phyloP scores from a whole-genome alignment of 179 eudicot genomes.

The Silene coronaria region DNA sequence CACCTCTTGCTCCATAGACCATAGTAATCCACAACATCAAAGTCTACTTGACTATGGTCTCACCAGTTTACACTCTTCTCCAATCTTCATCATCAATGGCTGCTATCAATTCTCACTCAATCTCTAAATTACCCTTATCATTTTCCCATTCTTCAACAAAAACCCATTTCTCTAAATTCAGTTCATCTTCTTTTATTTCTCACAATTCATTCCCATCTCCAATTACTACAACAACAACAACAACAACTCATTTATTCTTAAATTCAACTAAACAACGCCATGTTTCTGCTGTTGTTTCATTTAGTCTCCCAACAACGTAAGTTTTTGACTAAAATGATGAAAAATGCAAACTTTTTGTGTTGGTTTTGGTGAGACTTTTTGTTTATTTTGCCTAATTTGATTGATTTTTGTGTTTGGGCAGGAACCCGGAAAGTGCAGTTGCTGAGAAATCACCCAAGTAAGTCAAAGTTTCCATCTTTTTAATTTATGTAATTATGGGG shows the following conservation, averaged over 20 bases:
- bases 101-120: constrained; percentile 17
- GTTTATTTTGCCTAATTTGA: background rate
- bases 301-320: constrained; percentile 58
- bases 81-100: constrained; percentile 29
- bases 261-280: constrained; percentile 26
- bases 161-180: constrained; percentile 8
- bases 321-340: background rate
- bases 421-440: constrained; percentile 46
- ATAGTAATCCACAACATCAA: background rate
- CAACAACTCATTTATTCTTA: constrained; percentile 13
- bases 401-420: constrained; percentile 23
- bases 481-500: background rate
- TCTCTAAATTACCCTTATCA: constrained; percentile 19
- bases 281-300: constrained; percentile 32
- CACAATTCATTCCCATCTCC: constrained; percentile 33
- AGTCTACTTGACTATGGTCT: background rate
- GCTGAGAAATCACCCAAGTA: constrained; percentile 59
- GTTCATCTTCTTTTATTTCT: constrained; percentile 21
- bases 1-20: too few species aligned
- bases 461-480: constrained; percentile 28
- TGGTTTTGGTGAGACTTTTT: background rate
- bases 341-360: background rate
- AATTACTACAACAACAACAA: constrained; percentile 24
- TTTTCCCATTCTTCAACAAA: background rate
- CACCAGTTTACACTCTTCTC: background rate